Evolutionary conservation across 2,329 filamentous ascomycete species (phyloP).

Genomic region (Grosmannia serpens): DNA sequence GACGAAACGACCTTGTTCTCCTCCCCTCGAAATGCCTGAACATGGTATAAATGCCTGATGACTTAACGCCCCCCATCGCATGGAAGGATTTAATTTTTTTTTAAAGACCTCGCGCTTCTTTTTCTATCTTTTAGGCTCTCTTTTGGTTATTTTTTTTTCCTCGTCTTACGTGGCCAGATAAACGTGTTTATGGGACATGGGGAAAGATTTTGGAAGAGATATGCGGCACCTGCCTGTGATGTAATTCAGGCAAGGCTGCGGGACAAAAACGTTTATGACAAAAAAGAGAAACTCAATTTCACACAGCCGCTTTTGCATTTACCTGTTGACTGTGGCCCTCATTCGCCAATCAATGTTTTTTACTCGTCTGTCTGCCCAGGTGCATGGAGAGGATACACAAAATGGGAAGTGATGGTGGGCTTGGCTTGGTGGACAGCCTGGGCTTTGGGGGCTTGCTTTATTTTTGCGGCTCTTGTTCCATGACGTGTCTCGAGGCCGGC

Average conservation of each 20-base stretch:
- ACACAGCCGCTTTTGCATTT: not conserved
- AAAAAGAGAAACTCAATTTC: not conserved
- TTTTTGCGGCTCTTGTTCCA: not conserved
- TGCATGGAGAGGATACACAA: constrained; percentile 3
- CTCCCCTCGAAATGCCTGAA: constrained; percentile 11
- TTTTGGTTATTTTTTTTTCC: constrained; percentile 1
- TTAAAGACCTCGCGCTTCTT: constrained; percentile 8
- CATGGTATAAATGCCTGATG: constrained; percentile 15
- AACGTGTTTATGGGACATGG: constrained; percentile 4
- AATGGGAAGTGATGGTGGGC: not conserved
- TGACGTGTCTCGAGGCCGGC: not conserved
- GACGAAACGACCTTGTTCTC: not conserved
- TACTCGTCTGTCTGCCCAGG: not conserved
- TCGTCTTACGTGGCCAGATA: constrained; percentile 6
- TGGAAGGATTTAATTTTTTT: constrained; percentile 15
- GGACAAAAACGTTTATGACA: constrained; percentile 3
- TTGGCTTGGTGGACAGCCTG: not conserved
- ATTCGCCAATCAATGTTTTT: not conserved
- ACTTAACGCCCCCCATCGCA: constrained; percentile 12
- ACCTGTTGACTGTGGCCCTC: not conserved
- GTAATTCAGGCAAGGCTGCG: constrained; percentile 6
- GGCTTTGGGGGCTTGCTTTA: not conserved
- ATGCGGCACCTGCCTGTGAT: constrained; percentile 2
- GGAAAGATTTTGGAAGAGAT: constrained; percentile 2
- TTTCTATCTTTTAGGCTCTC: not conserved